Conservation (phyloP, 2,329 filamentous ascomycete genomes). For the Elsinoe arachidis region DNA sequence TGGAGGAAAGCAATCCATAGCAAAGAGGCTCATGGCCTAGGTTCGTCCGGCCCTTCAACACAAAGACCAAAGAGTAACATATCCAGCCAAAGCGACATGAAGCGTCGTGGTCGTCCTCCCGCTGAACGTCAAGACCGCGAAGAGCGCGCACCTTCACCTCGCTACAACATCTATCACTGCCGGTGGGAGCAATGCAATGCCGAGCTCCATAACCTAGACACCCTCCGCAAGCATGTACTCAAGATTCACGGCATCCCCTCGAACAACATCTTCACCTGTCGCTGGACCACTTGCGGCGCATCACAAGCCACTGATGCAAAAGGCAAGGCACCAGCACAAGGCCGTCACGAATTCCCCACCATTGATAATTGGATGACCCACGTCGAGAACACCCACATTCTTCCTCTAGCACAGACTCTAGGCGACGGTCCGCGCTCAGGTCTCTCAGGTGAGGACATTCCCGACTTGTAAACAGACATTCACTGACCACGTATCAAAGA, state of each 20-base stretch:
- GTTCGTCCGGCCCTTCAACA: neutral
- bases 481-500: constrained; percentile 21
- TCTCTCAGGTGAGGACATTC: constrained; percentile 45
- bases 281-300: constrained; percentile 37
- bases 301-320: constrained; percentile 18
- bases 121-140: constrained; percentile 3
- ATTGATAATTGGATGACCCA: constrained; percentile 42
- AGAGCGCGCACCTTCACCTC: constrained; percentile 16
- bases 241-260: constrained; percentile 44
- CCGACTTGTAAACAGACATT: constrained; percentile 14
- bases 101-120: constrained; percentile 8
- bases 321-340: constrained; percentile 17
- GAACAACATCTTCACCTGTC: constrained; percentile 34
- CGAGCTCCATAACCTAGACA: constrained; percentile 54
- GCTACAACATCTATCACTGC: constrained; percentile 47
- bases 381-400: constrained; percentile 44
- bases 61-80: constrained; percentile 6
- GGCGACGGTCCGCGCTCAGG: constrained; percentile 52
- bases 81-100: constrained; percentile 6
- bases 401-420: constrained; percentile 45
- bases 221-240: constrained; percentile 49
- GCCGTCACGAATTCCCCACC: constrained; percentile 29
- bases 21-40: constrained; percentile 25
- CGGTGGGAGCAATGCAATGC: constrained; percentile 49
- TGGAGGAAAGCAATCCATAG: constrained; percentile 42